Evolutionary conservation across 1,139 yeast genomes (phyloP).

Genomic region (Nakaseomyces kungkrabaensis): DNA sequence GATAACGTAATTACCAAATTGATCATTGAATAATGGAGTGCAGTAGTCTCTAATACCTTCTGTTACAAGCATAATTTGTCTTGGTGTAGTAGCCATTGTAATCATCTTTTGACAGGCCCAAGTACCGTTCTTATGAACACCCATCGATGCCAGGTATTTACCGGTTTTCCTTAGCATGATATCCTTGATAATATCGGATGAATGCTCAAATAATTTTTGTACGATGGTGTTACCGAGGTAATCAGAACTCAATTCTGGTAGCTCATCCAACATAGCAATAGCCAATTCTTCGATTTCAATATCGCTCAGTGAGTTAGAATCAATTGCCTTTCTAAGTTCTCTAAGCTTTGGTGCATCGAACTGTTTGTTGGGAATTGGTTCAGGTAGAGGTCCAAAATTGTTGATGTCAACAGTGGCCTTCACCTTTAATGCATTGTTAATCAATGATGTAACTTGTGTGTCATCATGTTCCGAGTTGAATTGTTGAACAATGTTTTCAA

Average conservation of each 20-base stretch:
- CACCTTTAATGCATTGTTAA: slow-evolving; percentile 33
- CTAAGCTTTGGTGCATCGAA: slow-evolving; percentile 80
- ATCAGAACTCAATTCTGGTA: slow-evolving; percentile 86
- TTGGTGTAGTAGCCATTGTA: slow-evolving; percentile 55
- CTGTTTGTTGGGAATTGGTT: slow-evolving; percentile 48
- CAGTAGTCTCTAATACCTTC: slow-evolving; percentile 71
- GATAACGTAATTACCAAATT: slow-evolving; percentile 91
- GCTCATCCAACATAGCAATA: slow-evolving; percentile 74
- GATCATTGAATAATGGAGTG: slow-evolving; percentile 82
- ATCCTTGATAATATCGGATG: slow-evolving; percentile 64
- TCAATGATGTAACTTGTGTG: slow-evolving; percentile 26
- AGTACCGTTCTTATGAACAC: slow-evolving; percentile 95
- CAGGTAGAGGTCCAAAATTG: slow-evolving; percentile 64
- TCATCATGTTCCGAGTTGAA: slow-evolving; percentile 24
- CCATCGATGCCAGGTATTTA: slow-evolving; percentile 80
- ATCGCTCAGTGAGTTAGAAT: slow-evolving; percentile 31
- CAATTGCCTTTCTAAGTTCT: slow-evolving; percentile 49
- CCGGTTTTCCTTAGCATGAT: slow-evolving; percentile 72
- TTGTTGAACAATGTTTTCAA: slow-evolving; percentile 20
- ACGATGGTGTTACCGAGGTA: slow-evolving; percentile 93
- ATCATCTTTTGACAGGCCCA: slow-evolving; percentile 98
- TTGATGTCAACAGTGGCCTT: slow-evolving; percentile 31
- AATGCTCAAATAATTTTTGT: slow-evolving; percentile 72
- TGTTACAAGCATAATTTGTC: slow-evolving; percentile 64
- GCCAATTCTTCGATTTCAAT: slow-evolving; percentile 75